These are phyloP conservation scores for Euphorbia peplus DNA, from an alignment of 345 rosid species.

Conservation along the genomic window DNA sequence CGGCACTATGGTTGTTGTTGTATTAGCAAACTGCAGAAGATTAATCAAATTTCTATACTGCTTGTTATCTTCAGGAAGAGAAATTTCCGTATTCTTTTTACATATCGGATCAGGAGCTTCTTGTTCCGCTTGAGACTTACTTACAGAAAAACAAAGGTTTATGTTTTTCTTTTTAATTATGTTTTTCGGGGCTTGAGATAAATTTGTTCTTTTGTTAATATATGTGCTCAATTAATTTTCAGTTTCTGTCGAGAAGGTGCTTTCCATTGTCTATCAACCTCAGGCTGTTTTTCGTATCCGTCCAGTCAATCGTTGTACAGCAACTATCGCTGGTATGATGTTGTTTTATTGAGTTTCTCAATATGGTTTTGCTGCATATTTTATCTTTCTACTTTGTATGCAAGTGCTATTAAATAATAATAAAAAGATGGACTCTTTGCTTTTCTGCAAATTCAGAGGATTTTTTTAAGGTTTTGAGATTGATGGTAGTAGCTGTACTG, in stretches of 20 bases:
- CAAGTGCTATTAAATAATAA: neutral
- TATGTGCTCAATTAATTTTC: conserved; percentile 18
- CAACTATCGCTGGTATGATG: conserved; percentile 76
- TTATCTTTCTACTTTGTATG: neutral
- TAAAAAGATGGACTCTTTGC: neutral
- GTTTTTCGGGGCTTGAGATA: neutral
- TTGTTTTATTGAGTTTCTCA: neutral
- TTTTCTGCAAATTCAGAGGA: neutral
- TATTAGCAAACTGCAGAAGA: no score
- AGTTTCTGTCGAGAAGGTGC: conserved; percentile 95
- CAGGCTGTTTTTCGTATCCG: conserved; percentile 94
- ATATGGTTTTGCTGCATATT: neutral
- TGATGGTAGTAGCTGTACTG: neutral
- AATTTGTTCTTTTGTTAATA: conserved; percentile 1
- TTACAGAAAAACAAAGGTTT: conserved; percentile 78
- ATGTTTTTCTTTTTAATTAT: neutral
- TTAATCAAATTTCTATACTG: conserved; percentile 15
- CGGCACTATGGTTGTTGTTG: no score
- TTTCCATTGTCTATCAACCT: conserved; percentile 87
- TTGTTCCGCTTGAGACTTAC: conserved; percentile 72
- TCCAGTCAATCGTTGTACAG: conserved; percentile 80
- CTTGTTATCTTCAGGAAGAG: conserved; percentile 64
- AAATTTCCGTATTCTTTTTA: conserved; percentile 83
- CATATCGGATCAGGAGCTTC: conserved; percentile 79
- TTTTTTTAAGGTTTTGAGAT: neutral